Percentiles rank a stretch among this genome's conserved stretches.
These are phyloP conservation scores for Hondaea fermentalgiana DNA, from an alignment of 108 stramenopile genomes.

Conservation along the genomic window DNA sequence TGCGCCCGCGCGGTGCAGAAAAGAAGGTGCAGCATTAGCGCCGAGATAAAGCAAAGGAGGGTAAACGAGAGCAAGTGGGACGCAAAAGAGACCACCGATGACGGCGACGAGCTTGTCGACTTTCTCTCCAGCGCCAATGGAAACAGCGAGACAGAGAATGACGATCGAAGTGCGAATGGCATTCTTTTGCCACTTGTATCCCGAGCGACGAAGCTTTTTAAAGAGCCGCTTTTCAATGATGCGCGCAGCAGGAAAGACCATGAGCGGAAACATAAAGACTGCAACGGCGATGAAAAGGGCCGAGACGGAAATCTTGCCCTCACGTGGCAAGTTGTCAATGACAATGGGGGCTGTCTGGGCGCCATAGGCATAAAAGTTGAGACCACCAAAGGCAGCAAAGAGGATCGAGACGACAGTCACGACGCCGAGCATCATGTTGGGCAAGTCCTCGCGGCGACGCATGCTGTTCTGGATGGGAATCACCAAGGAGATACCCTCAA, in stretches of 20 bases:
- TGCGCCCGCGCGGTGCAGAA: neutral
- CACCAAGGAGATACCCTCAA: neutral
- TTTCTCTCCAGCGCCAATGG: neutral
- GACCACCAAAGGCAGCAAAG: neutral
- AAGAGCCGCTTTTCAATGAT: slow-evolving; percentile 11
- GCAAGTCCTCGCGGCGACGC: neutral
- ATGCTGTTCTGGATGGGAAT: slow-evolving; percentile 12
- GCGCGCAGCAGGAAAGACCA: slow-evolving; percentile 15
- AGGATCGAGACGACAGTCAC: neutral
- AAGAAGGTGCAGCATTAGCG: neutral
- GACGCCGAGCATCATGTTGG: neutral
- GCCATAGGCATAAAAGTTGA: slow-evolving; percentile 9
- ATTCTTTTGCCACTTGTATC: slow-evolving; percentile 18
- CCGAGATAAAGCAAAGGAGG: neutral
- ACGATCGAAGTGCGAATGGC: neutral
- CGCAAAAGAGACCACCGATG: slow-evolving; percentile 12
- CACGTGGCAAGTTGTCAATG: neutral
- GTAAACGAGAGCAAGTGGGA: slow-evolving; percentile 1
- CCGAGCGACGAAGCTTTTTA: neutral
- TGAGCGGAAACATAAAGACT: slow-evolving; percentile 13
- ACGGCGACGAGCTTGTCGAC: slow-evolving; percentile 8
- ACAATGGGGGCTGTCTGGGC: neutral
- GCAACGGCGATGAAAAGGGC: neutral
- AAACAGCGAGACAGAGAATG: neutral
- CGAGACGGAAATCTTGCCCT: neutral